Percentiles rank a stretch among this genome's conserved stretches.
phyloP scores from a whole-genome alignment of 768 basidiomycete genomes.

The Boletus barrowsii region DNA sequence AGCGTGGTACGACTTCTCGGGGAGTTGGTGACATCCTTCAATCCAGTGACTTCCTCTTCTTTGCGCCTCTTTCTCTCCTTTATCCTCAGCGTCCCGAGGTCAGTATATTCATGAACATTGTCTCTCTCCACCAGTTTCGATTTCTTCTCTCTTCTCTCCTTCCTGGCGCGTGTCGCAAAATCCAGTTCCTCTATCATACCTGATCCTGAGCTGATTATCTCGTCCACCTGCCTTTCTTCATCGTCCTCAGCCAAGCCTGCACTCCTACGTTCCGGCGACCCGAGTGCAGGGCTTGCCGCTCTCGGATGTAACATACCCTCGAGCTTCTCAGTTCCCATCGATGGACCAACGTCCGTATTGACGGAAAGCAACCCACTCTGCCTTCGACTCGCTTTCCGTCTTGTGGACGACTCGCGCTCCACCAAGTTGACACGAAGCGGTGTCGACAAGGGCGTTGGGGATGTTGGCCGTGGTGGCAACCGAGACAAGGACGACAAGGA shows the following conservation, averaged over 20 bases:
- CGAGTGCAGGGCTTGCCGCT: constrained; percentile 66
- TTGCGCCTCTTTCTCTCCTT: constrained; percentile 42
- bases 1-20: constrained; percentile 37
- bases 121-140: constrained; percentile 20
- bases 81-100: constrained; percentile 24
- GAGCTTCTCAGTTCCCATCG: constrained; percentile 22
- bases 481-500: constrained; percentile 33
- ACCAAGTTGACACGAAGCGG: constrained; percentile 34
- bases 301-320: constrained; percentile 46
- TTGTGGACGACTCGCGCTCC: constrained; percentile 32
- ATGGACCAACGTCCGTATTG: constrained; percentile 28
- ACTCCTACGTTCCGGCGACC: constrained; percentile 54
- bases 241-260: constrained; percentile 57
- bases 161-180: constrained; percentile 31
- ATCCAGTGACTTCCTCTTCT: constrained; percentile 35
- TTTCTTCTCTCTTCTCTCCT: constrained; percentile 42
- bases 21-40: constrained; percentile 67
- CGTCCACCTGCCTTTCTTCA: constrained; percentile 46
- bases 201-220: constrained; percentile 18
- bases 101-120: constrained; percentile 19
- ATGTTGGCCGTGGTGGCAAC: constrained; percentile 41
- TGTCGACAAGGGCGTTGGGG: constrained; percentile 37
- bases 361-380: constrained; percentile 57
- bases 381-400: constrained; percentile 29
- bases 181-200: constrained; percentile 16